Base-by-base conservation (phyloP, 2,329 filamentous ascomycete species). In the Emergomyces pasteurianus region DNA sequence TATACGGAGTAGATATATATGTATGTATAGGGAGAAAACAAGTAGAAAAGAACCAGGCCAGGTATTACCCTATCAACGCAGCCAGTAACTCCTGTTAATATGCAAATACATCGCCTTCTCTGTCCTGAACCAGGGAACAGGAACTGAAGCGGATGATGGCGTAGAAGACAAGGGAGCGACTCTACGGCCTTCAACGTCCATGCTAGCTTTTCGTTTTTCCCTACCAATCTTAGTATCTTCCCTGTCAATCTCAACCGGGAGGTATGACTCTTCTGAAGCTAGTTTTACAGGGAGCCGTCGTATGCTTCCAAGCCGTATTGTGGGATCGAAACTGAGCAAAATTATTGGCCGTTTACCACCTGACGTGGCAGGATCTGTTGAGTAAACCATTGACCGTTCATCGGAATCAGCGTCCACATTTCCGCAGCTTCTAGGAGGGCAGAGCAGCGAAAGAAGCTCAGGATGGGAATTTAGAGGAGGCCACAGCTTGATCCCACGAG, bases 401-500 rank as follows among this genome's bases (percentile, higher is more conserved):
- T 68, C 60, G 50, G 60, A 61, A 42, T 60, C 58, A 55, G 64
- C 56, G 46, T 65, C 10, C 21, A 64, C 58, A 31, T 59, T 64
- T 14, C 71, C 70, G 1, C 69, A 68, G n/a, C 68, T 65, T 6
- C 67, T 67, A 21, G 67, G 67, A 9, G 76, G 76, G 53, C 75
- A 77, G 7, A 78, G 71, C 1, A 78, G 64, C 10, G 71, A 65
- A 7, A 71, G 67, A 1, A 79, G 63, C 52, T 74, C 74, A 28
- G 65, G 59, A 0, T 75, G 74, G 0, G 74, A 72, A 49, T 76
- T 61, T 28, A 74, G 70, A 9, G 73, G 67, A 3, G 77, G 77
- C 77, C 77, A 79, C 28, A 78, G 64, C 10, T 68, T 67, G 47
- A 75, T 70, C 4, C 73, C 73, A 10, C 74, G 71, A n/a, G 72